phyloP scores from a whole-genome alignment of 1,284 basidiomycete species.

The Leccinum subfulvum region DNA sequence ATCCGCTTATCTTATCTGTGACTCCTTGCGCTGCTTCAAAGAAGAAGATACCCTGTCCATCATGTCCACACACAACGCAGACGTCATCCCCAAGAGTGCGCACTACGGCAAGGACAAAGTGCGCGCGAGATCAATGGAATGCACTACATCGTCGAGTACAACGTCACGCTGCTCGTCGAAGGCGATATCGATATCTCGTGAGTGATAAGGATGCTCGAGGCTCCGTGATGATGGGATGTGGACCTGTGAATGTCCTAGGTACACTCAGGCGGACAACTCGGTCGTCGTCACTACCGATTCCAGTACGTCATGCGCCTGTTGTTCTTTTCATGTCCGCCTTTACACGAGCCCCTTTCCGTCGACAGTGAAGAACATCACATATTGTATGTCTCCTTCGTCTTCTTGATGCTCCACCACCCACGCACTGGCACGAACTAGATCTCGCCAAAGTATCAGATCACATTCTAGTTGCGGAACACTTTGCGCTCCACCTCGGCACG shows the following conservation, averaged over 20 bases:
- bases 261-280: conserved; percentile 81
- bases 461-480: conserved; percentile 79
- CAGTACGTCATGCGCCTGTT: conserved; percentile 46
- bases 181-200: conserved; percentile 75
- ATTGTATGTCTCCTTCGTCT: conserved; percentile 53
- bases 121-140: conserved; percentile 56
- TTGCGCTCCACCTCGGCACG: conserved; percentile 83
- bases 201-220: conserved; percentile 11
- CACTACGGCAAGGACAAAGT: conserved; percentile 88
- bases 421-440: conserved; percentile 44
- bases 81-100: conserved; percentile 44
- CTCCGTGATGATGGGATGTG: neutral
- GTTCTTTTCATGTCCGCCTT: neutral
- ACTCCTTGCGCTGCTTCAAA: neutral
- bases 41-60: too few species aligned
- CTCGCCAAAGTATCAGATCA: conserved; percentile 86
- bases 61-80: conserved; percentile 15
- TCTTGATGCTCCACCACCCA: neutral
- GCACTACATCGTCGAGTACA: conserved; percentile 81
- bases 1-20: neutral
- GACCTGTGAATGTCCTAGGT: conserved; percentile 42
- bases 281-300: conserved; percentile 88
- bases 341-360: neutral
- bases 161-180: conserved; percentile 74
- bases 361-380: conserved; percentile 89